These are phyloP conservation scores for Vigna trinervia DNA, from an alignment of 306 rosid species.

Conservation along the genomic window DNA sequence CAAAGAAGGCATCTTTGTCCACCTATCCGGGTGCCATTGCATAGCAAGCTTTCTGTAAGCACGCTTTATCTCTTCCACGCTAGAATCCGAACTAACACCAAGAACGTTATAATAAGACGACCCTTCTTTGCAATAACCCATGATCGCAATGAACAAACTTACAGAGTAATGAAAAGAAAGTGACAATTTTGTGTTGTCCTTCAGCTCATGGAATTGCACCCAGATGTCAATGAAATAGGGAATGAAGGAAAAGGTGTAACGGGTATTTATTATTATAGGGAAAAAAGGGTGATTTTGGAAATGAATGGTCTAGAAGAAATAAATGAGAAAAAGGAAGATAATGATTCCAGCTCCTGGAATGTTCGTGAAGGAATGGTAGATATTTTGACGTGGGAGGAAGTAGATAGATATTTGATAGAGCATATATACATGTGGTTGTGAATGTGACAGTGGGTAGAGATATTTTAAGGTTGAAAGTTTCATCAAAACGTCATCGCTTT, in stretches of 20 bases:
- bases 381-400: conserved; percentile 17
- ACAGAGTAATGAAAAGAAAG: neutral
- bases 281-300: conserved; percentile 22
- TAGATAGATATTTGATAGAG: neutral
- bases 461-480: neutral
- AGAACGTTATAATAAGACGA: conserved; percentile 65
- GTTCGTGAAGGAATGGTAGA: conserved; percentile 47
- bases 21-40: conserved; percentile 93
- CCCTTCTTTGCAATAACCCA: conserved; percentile 41
- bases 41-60: conserved; percentile 86
- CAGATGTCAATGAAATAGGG: neutral
- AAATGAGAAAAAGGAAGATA: neutral
- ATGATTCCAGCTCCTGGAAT: conserved; percentile 36
- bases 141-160: neutral
- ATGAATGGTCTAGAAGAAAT: conserved; percentile 43
- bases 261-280: conserved; percentile 12
- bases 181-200: too few species aligned
- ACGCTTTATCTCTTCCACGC: conserved; percentile 68
- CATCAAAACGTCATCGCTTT: too few species aligned
- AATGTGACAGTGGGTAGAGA: neutral
- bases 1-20: conserved; percentile 66
- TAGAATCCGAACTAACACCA: conserved; percentile 63
- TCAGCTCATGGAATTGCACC: neutral
- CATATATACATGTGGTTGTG: neutral
- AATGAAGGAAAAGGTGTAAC: too few species aligned